Evolutionary conservation across 192 early-diverging fungal genomes (phyloP).

Genomic region (Kickxella alabastrina): DNA sequence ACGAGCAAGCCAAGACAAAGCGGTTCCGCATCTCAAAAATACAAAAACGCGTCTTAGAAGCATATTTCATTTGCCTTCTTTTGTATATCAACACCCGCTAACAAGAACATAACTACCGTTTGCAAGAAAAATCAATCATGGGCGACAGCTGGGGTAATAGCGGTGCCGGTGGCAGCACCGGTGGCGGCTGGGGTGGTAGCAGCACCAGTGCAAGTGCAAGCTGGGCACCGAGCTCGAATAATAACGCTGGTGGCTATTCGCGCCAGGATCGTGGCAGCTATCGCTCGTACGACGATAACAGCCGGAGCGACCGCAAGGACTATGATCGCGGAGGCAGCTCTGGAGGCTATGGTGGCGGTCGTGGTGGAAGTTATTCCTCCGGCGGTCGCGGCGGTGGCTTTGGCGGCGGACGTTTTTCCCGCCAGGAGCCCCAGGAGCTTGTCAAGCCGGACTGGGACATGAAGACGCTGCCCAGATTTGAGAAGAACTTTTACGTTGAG

Average conservation of each 20-base stretch:
- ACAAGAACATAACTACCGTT: not conserved
- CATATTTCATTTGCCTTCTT: too few species aligned
- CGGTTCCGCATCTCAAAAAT: too few species aligned
- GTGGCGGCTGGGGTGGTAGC: constrained; percentile 3
- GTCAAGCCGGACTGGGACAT: constrained; percentile 66
- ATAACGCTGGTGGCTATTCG: constrained; percentile 16
- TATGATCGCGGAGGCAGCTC: constrained; percentile 33
- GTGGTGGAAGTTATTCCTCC: constrained; percentile 3
- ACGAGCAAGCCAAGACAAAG: not conserved
- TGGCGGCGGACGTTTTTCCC: constrained; percentile 23
- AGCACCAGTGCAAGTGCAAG: not conserved
- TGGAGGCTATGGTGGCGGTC: constrained; percentile 6
- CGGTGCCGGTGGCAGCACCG: not conserved
- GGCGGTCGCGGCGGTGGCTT: constrained; percentile 14
- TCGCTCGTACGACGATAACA: constrained; percentile 60
- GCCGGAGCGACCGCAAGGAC: constrained; percentile 62
- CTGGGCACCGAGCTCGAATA: not conserved
- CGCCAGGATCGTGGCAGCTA: constrained; percentile 55
- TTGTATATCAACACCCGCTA: too few species aligned
- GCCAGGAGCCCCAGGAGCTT: constrained; percentile 37
- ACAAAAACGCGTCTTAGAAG: too few species aligned
- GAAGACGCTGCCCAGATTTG: constrained; percentile 68
- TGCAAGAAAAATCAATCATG: constrained; percentile 9
- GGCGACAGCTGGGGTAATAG: constrained; percentile 21
- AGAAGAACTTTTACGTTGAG: constrained; percentile 98